Evolutionary conservation across 2,329 filamentous ascomycete species (phyloP), one percentile per base, ranked within the genome.

Genomic region (Diplocarpon mali): DNA sequence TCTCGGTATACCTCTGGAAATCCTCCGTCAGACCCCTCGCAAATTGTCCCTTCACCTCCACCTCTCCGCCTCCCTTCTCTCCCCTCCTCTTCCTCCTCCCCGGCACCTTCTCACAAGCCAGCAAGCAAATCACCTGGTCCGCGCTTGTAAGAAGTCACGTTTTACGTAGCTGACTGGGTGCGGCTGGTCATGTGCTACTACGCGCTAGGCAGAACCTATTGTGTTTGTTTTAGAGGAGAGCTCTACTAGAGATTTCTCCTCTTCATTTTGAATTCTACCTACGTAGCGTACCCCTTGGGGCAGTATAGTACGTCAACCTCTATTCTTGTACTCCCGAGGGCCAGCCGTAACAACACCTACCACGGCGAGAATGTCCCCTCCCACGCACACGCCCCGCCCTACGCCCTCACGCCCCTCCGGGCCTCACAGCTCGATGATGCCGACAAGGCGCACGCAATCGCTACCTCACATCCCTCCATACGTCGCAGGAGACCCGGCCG

Each of bases 301-400:
- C n/a, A n/a, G n/a, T n/a, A n/a, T n/a, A n/a, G n/a, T n/a, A n/a
- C n/a, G n/a, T n/a, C n/a, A n/a, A n/a, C n/a, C n/a, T n/a, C n/a
- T n/a, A n/a, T n/a, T n/a, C n/a, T n/a, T n/a, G n/a, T n/a, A n/a
- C n/a, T n/a, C n/a, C n/a, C n/a, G n/a, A n/a, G n/a, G n/a, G n/a
- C n/a, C n/a, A n/a, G n/a, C n/a, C n/a, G n/a, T n/a, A 36, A 56
- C 13, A 61, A 53, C 37, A 50, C 47, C 30, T 55, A 69, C 49
- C 62, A 76, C 53, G 75, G 75, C 54, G 75, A 79, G 55, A 71
- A 65, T 34, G 73, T 67, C 4, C 74, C 75, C 2, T 37, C 63
- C 2, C 38, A 31, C n/a, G n/a, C n/a, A 15, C 57, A 60, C 12
- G 34, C 55, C 3, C 46, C 58, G 6, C 48, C 57, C 5, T 57